Conservation (phyloP, 176 grass and related monocot genomes). For the Juncus inflexus region DNA sequence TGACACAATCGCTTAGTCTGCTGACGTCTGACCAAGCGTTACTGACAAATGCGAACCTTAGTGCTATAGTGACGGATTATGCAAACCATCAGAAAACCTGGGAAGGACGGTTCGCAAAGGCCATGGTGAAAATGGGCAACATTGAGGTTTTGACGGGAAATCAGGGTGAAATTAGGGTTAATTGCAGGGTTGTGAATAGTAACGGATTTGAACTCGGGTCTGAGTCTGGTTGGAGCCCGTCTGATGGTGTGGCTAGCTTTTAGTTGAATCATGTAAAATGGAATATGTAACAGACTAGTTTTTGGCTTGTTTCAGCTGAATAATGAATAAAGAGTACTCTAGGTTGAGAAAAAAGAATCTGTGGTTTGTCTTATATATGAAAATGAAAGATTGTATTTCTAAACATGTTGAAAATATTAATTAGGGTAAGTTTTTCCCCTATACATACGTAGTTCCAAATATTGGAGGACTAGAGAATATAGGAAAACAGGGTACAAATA, state of each 20-base stretch:
- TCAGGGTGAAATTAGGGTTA: conserved; percentile 51
- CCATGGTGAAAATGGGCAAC: conserved; percentile 68
- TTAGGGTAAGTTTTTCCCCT: no score
- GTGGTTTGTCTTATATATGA: no score
- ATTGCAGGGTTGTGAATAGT: conserved; percentile 44
- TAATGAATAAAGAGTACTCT: no score
- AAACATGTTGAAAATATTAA: no score
- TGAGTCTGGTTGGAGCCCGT: not conserved
- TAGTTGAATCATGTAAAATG: not conserved
- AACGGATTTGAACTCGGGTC: conserved; percentile 5
- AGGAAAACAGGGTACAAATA: no score
- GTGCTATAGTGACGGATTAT: conserved; percentile 33
- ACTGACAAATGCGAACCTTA: conserved; percentile 37
- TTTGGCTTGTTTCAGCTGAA: no score
- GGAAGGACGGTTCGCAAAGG: conserved; percentile 33
- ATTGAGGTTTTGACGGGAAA: conserved; percentile 41
- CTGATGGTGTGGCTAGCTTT: not conserved
- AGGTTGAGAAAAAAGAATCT: no score
- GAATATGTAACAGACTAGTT: not conserved
- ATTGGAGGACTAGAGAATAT: no score
- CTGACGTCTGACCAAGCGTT: conserved; percentile 42
- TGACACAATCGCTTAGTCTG: conserved; percentile 38
- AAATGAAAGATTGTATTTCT: no score
- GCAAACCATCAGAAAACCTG: conserved; percentile 33
- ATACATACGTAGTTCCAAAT: no score